phyloP scores from a whole-genome alignment of 164 flowering plant species.

The Kalanchoe fedtschenkoi region DNA sequence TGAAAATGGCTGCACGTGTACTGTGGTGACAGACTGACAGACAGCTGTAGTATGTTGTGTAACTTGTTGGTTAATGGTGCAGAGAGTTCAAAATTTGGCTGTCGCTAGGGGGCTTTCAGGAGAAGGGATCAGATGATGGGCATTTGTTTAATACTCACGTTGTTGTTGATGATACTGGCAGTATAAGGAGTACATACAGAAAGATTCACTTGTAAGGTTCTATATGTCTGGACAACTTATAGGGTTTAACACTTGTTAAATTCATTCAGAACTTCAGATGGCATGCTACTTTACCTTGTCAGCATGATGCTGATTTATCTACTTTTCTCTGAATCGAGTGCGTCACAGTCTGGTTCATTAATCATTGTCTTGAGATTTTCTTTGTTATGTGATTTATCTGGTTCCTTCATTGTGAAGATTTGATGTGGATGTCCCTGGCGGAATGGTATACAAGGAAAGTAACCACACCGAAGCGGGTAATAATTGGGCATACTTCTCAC shows the following conservation, averaged over 20 bases:
- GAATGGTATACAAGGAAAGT: conserved; percentile 77
- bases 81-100: conserved; percentile 85
- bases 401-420: conserved; percentile 39
- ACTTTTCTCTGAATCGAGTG: background rate
- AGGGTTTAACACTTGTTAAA: background rate
- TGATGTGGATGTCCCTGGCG: conserved; percentile 95
- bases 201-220: conserved; percentile 74
- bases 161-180: conserved; percentile 65
- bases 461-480: conserved; percentile 72
- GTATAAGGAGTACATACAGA: conserved; percentile 55
- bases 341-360: background rate
- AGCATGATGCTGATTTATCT: background rate
- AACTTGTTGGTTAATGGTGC: conserved; percentile 12
- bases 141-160: conserved; percentile 83
- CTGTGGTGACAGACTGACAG: background rate
- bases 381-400: background rate
- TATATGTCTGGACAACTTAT: background rate
- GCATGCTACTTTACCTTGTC: background rate
- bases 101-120: conserved; percentile 96
- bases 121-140: conserved; percentile 60
- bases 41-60: background rate
- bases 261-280: too few relatives aligned
- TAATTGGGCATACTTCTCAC: background rate
- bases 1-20: background rate
- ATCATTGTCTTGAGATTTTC: background rate